Percentiles rank a stretch among this genome's conserved stretches.
Evolutionary conservation across 768 basidiomycete genomes (phyloP).

Genomic region (Naematelia aurantialba): DNA sequence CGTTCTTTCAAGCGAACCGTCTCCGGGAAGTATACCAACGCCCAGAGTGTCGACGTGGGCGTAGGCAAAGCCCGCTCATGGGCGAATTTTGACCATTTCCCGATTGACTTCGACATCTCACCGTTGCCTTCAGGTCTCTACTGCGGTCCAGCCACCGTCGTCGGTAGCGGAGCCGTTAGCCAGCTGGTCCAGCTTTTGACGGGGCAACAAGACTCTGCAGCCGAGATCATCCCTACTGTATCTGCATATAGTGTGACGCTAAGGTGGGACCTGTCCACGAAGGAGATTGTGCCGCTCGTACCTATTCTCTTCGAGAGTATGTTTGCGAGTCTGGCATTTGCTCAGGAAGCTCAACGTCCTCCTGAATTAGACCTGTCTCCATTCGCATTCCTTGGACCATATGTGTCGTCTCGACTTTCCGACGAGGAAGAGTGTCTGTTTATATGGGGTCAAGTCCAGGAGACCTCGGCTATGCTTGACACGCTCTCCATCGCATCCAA

Average conservation of each 20-base stretch:
- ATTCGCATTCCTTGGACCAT: constrained; percentile 17
- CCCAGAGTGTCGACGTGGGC: constrained; percentile 16
- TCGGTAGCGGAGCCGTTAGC: constrained; percentile 61
- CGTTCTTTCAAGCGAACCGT: constrained; percentile 10
- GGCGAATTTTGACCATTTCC: constrained; percentile 44
- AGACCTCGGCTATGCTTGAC: constrained; percentile 32
- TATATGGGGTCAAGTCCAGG: constrained; percentile 48
- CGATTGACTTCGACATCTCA: constrained; percentile 45
- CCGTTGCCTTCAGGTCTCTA: constrained; percentile 45
- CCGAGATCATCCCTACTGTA: constrained; percentile 24
- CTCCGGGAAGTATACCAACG: constrained; percentile 1
- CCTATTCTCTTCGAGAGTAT: constrained; percentile 55
- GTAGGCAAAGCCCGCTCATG: constrained; percentile 45
- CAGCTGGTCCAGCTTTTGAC: constrained; percentile 57
- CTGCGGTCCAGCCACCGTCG: constrained; percentile 51
- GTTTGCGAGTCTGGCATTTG: constrained; percentile 49
- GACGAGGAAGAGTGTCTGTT: constrained; percentile 1
- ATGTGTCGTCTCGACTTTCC: neutral
- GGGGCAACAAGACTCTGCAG: constrained; percentile 10
- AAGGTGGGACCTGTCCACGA: constrained; percentile 52
- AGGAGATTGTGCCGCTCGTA: constrained; percentile 52
- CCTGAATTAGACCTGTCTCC: constrained; percentile 53
- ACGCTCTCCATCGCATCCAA: neutral
- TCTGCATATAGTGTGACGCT: constrained; percentile 44
- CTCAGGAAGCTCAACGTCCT: constrained; percentile 51